Conservation (phyloP, 129 eudicot species). For the Deinandra increscens region DNA sequence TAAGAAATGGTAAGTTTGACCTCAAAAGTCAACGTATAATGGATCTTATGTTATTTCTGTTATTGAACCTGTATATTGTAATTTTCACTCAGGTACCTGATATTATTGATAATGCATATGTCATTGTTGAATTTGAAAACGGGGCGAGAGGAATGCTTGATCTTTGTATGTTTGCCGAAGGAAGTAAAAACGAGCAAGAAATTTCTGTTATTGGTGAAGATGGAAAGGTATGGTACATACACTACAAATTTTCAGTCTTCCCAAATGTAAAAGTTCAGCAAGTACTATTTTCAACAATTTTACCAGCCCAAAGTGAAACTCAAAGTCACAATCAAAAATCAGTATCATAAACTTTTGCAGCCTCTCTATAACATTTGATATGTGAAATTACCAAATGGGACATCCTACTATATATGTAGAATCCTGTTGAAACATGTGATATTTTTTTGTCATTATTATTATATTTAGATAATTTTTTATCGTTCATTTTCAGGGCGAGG, state of each 20-base stretch:
- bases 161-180: conserved; percentile 99
- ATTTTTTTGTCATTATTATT: neutral
- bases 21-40: conserved; percentile 1
- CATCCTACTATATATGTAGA: neutral
- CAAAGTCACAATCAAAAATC: neutral
- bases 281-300: neutral
- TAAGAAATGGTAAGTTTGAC: conserved; percentile 11
- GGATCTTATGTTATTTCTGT: neutral
- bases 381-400: neutral
- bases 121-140: conserved; percentile 90
- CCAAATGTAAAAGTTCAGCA: neutral
- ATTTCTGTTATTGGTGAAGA: conserved; percentile 82
- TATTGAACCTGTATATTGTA: neutral
- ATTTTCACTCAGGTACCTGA: conserved; percentile 71
- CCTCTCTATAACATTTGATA: neutral
- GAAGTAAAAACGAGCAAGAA: conserved; percentile 98
- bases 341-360: neutral
- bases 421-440: neutral
- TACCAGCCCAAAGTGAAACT: neutral
- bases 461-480: neutral
- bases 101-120: conserved; percentile 95
- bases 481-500: conserved; percentile 65
- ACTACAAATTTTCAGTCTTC: neutral
- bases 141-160: conserved; percentile 95
- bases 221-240: conserved; percentile 63